Percentiles rank a stretch among this genome's conserved stretches.
Evolutionary conservation across 371 early-diverging fungal genomes (phyloP).

Genomic region (Rhizopus microsporus): DNA sequence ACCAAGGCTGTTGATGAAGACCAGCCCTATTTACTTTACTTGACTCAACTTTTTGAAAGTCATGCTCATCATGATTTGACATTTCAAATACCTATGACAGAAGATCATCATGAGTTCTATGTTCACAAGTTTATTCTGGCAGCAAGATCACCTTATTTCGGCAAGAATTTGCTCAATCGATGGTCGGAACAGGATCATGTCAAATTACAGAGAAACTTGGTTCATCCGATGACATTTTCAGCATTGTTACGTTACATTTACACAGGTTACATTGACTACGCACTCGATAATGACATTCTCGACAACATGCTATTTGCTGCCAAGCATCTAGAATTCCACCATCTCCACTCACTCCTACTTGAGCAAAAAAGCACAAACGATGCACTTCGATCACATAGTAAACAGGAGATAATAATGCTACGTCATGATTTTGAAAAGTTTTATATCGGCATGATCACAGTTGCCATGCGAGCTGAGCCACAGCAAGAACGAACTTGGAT

Average conservation of each 20-base stretch:
- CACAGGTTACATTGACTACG: conserved; percentile 30
- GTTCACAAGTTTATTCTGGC: conserved; percentile 40
- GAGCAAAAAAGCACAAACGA: conserved; percentile 12
- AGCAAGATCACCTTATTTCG: conserved; percentile 34
- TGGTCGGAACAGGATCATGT: conserved; percentile 22
- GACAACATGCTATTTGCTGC: conserved; percentile 33
- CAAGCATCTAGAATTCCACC: conserved; percentile 27
- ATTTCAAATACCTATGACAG: conserved; percentile 22
- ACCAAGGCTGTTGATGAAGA: conserved; percentile 43
- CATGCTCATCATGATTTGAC: conserved; percentile 34
- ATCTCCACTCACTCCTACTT: conserved; percentile 21
- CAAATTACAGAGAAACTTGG: conserved; percentile 19
- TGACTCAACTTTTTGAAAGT: conserved; percentile 26
- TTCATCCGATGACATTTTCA: conserved; percentile 31
- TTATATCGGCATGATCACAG: conserved; percentile 14
- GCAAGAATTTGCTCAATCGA: conserved; percentile 20
- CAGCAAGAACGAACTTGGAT: background rate
- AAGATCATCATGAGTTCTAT: conserved; percentile 22
- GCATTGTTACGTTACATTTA: conserved; percentile 39
- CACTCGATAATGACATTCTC: conserved; percentile 15
- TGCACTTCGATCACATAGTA: conserved; percentile 23
- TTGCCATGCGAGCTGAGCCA: conserved; percentile 8
- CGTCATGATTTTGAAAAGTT: conserved; percentile 37
- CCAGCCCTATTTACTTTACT: conserved; percentile 38
- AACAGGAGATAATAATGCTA: conserved; percentile 28